A percentile compares a stretch with the other conserved stretches of the same genome.
Conservation (phyloP, 2,329 filamentous ascomycete genomes). For the Helotiales sp. region DNA sequence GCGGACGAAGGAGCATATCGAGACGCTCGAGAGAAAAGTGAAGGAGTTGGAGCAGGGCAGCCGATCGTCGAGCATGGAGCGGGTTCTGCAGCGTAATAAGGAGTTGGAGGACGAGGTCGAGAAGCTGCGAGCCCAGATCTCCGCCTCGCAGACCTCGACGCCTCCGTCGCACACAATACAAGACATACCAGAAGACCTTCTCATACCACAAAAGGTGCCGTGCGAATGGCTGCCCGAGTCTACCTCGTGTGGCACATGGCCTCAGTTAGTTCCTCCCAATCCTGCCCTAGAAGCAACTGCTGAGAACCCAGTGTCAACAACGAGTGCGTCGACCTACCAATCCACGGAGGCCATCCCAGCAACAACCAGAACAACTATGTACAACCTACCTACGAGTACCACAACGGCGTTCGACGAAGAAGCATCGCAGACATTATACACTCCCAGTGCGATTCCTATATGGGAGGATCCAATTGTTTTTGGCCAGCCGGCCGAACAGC, state of each 20-base stretch:
- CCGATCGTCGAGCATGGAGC: slow-evolving; percentile 45
- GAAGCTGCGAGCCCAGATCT: slow-evolving; percentile 28
- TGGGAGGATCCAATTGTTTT: slow-evolving; percentile 30
- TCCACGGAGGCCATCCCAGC: background rate
- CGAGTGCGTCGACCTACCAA: slow-evolving; percentile 13
- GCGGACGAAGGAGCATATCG: slow-evolving; percentile 82
- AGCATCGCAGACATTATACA: slow-evolving; percentile 22
- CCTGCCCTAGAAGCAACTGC: slow-evolving; percentile 5
- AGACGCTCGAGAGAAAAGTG: slow-evolving; percentile 32
- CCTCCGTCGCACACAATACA: slow-evolving; percentile 14
- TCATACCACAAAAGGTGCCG: slow-evolving; percentile 25
- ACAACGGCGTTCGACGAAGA: slow-evolving; percentile 22
- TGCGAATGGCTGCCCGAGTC: slow-evolving; percentile 27
- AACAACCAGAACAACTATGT: slow-evolving; percentile 7
- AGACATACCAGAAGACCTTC: slow-evolving; percentile 26
- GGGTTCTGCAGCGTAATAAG: slow-evolving; percentile 32
- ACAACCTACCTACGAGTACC: slow-evolving; percentile 14
- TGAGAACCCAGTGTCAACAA: slow-evolving; percentile 14
- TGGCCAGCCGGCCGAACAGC: slow-evolving; percentile 14
- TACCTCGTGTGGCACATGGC: slow-evolving; percentile 12
- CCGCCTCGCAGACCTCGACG: slow-evolving; percentile 12
- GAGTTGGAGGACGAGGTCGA: slow-evolving; percentile 33
- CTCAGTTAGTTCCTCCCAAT: slow-evolving; percentile 12
- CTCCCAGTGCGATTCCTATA: slow-evolving; percentile 22
- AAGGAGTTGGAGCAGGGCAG: slow-evolving; percentile 31